Evolutionary conservation across 1,139 yeast genomes (phyloP).

Genomic region (Hemisphaericaspora lyxosophila): DNA sequence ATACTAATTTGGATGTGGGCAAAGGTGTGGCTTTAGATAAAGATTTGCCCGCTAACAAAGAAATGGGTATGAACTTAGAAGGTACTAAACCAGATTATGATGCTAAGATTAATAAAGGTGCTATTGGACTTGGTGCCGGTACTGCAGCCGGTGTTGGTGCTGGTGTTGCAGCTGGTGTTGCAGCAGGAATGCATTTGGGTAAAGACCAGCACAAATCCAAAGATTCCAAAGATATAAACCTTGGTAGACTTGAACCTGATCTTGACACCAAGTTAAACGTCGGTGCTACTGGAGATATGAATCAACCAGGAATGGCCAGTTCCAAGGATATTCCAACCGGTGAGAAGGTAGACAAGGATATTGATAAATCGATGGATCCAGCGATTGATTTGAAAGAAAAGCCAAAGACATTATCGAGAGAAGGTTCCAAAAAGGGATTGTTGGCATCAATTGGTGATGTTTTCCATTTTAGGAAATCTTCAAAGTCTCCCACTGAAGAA

Average conservation of each 20-base stretch:
- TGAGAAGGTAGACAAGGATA: background rate
- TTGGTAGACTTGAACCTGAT: background rate
- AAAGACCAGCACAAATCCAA: background rate
- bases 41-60: background rate
- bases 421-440: conserved; percentile 1
- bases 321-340: background rate
- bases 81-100: background rate
- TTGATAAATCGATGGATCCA: background rate
- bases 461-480: background rate
- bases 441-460: conserved; percentile 2
- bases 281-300: background rate
- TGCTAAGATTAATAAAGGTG: background rate
- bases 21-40: background rate
- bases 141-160: conserved; percentile 6
- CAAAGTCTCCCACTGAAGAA: background rate
- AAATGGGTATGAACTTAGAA: background rate
- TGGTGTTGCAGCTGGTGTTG: conserved; percentile 8
- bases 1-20: background rate
- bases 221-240: background rate
- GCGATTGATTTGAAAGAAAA: background rate
- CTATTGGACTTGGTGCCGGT: conserved; percentile 1
- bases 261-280: background rate
- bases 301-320: background rate
- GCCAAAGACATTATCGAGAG: background rate
- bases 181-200: conserved; percentile 3